Evolutionary conservation across 257 asterid genomes (phyloP).

Genomic region (Solanum appendiculatum): DNA sequence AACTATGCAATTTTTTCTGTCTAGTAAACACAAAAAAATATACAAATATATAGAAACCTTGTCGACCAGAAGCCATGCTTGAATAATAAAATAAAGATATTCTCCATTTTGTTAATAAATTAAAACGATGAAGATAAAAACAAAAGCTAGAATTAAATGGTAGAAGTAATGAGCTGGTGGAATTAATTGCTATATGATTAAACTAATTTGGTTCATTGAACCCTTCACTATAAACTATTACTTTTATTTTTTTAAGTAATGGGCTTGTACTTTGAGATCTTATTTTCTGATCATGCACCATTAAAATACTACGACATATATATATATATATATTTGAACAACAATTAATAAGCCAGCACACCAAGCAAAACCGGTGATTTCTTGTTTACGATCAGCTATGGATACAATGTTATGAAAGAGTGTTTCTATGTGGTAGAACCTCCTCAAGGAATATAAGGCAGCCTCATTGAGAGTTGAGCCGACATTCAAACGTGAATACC

Average conservation of each 20-base stretch:
- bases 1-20: background rate
- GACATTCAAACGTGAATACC: too few species aligned
- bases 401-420: too few species aligned
- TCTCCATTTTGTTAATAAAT: background rate
- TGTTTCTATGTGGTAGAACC: too few species aligned
- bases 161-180: background rate
- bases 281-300: background rate
- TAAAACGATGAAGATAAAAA: background rate
- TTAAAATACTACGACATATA: background rate
- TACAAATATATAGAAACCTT: background rate
- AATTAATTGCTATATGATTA: background rate
- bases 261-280: background rate
- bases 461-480: too few species aligned
- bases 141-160: background rate
- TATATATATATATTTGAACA: background rate
- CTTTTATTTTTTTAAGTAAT: background rate
- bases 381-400: too few species aligned
- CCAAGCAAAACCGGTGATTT: too few species aligned
- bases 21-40: background rate
- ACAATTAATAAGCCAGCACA: too few species aligned
- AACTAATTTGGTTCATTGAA: background rate
- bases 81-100: background rate
- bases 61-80: background rate
- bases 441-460: too few species aligned
- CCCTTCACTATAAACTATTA: background rate